Evolutionary conservation across 2,329 filamentous ascomycete genomes (phyloP), one percentile per base, ranked within the genome.

Genomic region (Fusarium sp.): DNA sequence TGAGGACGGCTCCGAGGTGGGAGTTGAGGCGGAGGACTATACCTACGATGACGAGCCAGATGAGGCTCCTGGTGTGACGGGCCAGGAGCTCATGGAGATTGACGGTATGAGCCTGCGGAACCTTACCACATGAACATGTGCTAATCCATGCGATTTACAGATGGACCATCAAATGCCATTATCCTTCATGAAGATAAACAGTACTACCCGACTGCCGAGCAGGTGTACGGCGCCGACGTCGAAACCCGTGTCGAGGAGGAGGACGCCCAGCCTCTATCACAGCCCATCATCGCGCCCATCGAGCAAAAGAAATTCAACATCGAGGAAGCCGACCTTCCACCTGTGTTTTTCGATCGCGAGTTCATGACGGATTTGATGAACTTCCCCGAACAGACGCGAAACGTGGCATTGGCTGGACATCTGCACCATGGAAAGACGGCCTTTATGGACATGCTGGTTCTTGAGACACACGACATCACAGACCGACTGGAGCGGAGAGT

Each of bases 151-250:
- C 39, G 40, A 50, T 37, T 47, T 57, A 64, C 69, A 87, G 88
- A 93, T 78, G 94, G 92, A 15, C 92, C 95, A 5, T 97, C 94
- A 7, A 99, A 98, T 79, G 95, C 96, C 50, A 94, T 99, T n/a
- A 87, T 99, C 58, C 87, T 99, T 43, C 96, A 99, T 81, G 96
- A 99, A 84, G 96, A 99, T 82, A 99, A 99, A 80, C 96, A 98
- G 78, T 99, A 99, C 80, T 99, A 99, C 77, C 96, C 96, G 29
- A 97, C 94, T n/a, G 96, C 96, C 57, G 90, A 95, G 76, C 96
- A 99, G 79, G 90, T 97, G 40, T 99, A 98, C 77, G 96, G 96
- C 51, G 87, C 90, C 72, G 94, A 96, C 80, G 96, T 99, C 73
- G 96, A 99, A 81, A 96, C 95, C 3, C 82, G 97, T 79, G 95